Base-by-base conservation (phyloP, 1,284 basidiomycete species). In the Laetiporus sulphureus region DNA sequence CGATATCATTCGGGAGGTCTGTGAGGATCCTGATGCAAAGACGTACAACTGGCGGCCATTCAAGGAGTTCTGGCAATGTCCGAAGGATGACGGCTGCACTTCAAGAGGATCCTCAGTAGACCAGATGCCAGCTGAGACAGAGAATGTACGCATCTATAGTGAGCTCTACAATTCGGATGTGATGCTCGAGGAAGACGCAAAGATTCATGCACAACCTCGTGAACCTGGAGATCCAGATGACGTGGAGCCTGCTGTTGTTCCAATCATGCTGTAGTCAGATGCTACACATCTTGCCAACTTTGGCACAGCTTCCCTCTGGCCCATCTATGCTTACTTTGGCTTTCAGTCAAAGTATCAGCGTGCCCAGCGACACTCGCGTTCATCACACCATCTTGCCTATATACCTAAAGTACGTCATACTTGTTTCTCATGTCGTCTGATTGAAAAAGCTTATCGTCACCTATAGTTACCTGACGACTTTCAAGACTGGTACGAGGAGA, bases 351-450 rank as follows among this genome's bases (percentile, higher is more conserved):
- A 59, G 36, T 57, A 55, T 30, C 34, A 48, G 3, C 48, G 54
- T 1, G 30, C 32, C 13, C 45, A 51, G 25, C 56, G 50, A 5
- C 38, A 25, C 1, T 29, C 34, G 10, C 29, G 41, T 18, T 38
- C 48, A 13, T 35, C 39, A 15, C 52, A 55, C 29, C 52, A 55
- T 39, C 10, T 66, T 2, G 62, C 58, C 1, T 62, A 60, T 42
- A 47, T 65, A 1, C 62, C 60, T 2, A 50, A 47, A 6, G 58
- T 63, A 29, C 45, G 56, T 38, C 38, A 32, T 18, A 20, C 11
- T 27, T 27, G 25, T 8, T 27, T 27, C 25, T 27, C n/a, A 5
- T 38, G 20, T 38, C 18, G 25, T 5, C 12, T 11, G 18, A 20
- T 21, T 8, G 15, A 5, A 23, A 11, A 27, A 18, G 27, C 2